These are phyloP conservation scores for Pythium biforme DNA, from an alignment of 352 stramenopile genomes.

Conservation along the genomic window DNA sequence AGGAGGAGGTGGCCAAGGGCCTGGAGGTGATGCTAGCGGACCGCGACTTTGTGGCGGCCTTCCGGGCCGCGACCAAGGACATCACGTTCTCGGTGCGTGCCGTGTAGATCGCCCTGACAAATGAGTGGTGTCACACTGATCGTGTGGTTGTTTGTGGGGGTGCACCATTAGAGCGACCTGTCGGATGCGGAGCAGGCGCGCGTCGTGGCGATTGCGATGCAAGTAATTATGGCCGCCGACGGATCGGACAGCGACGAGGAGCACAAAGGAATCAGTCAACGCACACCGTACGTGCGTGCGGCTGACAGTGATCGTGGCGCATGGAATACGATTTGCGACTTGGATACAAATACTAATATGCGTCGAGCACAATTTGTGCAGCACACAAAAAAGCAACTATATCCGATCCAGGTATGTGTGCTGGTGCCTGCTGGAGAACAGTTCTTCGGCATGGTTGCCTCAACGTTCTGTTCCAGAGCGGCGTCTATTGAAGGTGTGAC, in stretches of 20 bases:
- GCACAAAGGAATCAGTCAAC: too few species aligned
- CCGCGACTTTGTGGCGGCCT: not conserved
- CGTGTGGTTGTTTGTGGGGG: not conserved
- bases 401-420: too few species aligned
- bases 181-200: not conserved
- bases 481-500: too few species aligned
- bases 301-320: too few species aligned
- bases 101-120: not conserved
- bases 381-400: too few species aligned
- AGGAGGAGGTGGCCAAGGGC: not conserved
- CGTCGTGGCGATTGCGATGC: not conserved
- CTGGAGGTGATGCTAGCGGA: not conserved
- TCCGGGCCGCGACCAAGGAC: not conserved
- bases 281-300: too few species aligned
- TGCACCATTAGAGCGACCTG: not conserved
- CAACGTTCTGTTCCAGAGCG: not conserved
- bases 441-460: not conserved
- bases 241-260: not conserved
- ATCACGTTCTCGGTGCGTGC: not conserved
- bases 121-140: not conserved
- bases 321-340: not conserved
- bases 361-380: too few species aligned
- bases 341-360: too few species aligned
- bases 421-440: too few species aligned
- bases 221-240: not conserved